These are phyloP conservation scores for Yamadazyma siamensis DNA, from an alignment of 1,139 yeast species.

Conservation along the genomic window DNA sequence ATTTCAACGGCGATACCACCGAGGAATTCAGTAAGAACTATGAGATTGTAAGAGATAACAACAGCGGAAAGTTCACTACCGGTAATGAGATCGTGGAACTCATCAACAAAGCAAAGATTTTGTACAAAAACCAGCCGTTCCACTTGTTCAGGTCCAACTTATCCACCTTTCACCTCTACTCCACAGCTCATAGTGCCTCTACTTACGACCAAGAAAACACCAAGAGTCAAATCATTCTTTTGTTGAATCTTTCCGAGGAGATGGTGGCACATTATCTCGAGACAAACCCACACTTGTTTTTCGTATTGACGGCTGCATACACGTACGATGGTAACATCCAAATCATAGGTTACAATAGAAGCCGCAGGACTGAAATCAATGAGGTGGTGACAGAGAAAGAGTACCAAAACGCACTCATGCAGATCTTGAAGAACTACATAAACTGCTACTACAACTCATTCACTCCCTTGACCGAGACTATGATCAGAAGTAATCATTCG, in stretches of 20 bases:
- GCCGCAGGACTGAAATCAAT: conserved; percentile 20
- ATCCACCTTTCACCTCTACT: conserved; percentile 50
- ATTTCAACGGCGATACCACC: conserved; percentile 19
- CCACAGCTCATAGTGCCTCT: conserved; percentile 73
- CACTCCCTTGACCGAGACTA: conserved; percentile 19
- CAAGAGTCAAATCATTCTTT: conserved; percentile 61
- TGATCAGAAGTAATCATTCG: conserved; percentile 20
- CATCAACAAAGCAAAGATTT: conserved; percentile 71
- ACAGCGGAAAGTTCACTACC: conserved; percentile 9
- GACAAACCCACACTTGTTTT: conserved; percentile 20
- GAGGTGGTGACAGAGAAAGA: conserved; percentile 21
- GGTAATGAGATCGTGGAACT: conserved; percentile 54
- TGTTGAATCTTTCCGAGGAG: conserved; percentile 48
- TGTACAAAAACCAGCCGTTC: conserved; percentile 79
- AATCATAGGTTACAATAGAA: conserved; percentile 26
- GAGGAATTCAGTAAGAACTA: conserved; percentile 19
- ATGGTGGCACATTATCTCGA: conserved; percentile 23
- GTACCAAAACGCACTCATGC: conserved; percentile 19
- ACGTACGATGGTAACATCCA: conserved; percentile 27
- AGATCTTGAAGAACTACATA: conserved; percentile 17
- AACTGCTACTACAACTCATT: conserved; percentile 20
- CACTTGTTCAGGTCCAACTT: conserved; percentile 60
- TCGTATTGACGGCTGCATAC: conserved; percentile 27
- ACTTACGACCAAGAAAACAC: conserved; percentile 58
- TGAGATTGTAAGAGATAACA: conserved; percentile 13